Percentiles rank a stretch among this genome's conserved stretches.
phyloP scores from a whole-genome alignment of 106 monocot species.

The Acorus calamus region DNA sequence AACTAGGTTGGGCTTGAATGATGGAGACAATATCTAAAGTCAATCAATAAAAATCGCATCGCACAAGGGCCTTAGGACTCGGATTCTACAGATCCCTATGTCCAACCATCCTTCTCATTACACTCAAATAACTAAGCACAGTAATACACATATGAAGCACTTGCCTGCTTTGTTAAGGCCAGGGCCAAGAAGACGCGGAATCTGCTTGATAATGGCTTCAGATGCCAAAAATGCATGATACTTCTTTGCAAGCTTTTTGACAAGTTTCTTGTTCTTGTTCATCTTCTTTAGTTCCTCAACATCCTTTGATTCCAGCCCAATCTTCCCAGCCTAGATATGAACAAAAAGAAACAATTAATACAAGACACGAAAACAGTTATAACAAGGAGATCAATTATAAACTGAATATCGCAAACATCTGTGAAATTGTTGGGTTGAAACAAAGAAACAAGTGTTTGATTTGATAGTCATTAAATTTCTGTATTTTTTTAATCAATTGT shows the following conservation, averaged over 20 bases:
- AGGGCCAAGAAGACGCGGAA: constrained; percentile 60
- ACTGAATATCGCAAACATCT: too few species aligned
- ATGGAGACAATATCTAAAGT: too few species aligned
- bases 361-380: neutral
- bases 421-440: too few species aligned
- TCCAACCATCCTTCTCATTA: constrained; percentile 34
- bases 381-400: too few species aligned
- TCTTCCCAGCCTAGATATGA: constrained; percentile 39
- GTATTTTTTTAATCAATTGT: too few species aligned
- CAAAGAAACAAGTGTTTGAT: too few species aligned
- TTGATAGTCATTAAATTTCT: too few species aligned
- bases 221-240: constrained; percentile 66
- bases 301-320: constrained; percentile 58
- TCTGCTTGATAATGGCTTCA: constrained; percentile 63
- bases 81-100: too few species aligned
- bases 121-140: neutral
- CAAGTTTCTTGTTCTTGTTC: constrained; percentile 64
- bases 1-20: too few species aligned
- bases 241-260: constrained; percentile 58
- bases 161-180: constrained; percentile 67
- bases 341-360: neutral
- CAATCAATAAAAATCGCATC: too few species aligned
- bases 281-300: constrained; percentile 49
- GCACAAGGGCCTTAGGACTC: too few species aligned
- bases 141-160: neutral